Conservation (phyloP, 1,139 yeast genomes). For the Sugiyamaella paludigena region DNA sequence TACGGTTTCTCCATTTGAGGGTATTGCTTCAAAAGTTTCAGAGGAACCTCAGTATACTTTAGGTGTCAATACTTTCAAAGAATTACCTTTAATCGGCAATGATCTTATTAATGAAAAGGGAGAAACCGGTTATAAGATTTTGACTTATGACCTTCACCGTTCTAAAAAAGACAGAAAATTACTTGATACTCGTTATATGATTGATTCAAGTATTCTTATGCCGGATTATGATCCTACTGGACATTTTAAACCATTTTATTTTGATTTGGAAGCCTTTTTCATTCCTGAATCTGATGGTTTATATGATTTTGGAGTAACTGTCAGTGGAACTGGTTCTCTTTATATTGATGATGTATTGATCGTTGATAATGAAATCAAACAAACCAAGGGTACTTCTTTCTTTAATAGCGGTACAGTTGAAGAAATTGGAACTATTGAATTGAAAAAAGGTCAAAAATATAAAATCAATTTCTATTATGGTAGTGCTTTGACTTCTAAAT, state of each 20-base stretch:
- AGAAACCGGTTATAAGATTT: slow-evolving; percentile 42
- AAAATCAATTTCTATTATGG: slow-evolving; percentile 52
- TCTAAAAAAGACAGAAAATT: slow-evolving; percentile 37
- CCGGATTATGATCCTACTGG: slow-evolving; percentile 47
- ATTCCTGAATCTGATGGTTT: slow-evolving; percentile 48
- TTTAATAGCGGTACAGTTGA: slow-evolving; percentile 54
- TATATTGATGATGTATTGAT: slow-evolving; percentile 52
- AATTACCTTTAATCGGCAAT: slow-evolving; percentile 37
- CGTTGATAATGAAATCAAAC: slow-evolving; percentile 56
- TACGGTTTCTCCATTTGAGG: slow-evolving; percentile 48
- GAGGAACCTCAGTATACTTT: slow-evolving; percentile 37
- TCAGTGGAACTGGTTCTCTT: slow-evolving; percentile 53
- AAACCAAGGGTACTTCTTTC: slow-evolving; percentile 49
- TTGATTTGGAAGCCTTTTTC: slow-evolving; percentile 48
- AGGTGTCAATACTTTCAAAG: slow-evolving; percentile 41
- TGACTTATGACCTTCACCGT: slow-evolving; percentile 45
- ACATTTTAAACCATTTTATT: slow-evolving; percentile 39
- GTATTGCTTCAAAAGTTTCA: slow-evolving; percentile 39
- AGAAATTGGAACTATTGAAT: slow-evolving; percentile 40
- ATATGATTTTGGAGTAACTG: slow-evolving; percentile 52
- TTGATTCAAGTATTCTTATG: slow-evolving; percentile 44
- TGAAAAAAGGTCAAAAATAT: slow-evolving; percentile 47
- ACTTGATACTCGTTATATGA: slow-evolving; percentile 41
- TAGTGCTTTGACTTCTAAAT: slow-evolving; percentile 45
- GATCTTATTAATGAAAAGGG: slow-evolving; percentile 36